phyloP scores from a whole-genome alignment of 169 alveolate species.

The Plasmodium blacklocki region DNA sequence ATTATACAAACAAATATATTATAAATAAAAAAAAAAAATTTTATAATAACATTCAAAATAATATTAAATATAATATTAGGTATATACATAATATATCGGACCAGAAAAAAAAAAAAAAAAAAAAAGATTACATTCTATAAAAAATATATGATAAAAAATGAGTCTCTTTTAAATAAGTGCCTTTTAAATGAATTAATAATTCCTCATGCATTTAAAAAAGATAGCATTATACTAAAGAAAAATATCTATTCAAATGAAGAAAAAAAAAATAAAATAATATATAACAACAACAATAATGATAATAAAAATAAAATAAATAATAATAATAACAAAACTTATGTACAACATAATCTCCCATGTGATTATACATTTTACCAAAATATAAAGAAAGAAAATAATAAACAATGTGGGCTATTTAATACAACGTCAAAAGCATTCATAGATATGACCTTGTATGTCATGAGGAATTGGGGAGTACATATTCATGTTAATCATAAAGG shows the following conservation, averaged over 20 bases:
- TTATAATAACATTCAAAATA: neutral
- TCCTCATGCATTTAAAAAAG: too few relatives aligned
- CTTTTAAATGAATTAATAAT: too few relatives aligned
- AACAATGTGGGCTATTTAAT: neutral
- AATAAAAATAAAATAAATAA: too few relatives aligned
- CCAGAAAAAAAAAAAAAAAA: neutral
- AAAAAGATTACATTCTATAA: neutral
- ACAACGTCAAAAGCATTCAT: constrained; percentile 50
- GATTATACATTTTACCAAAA: too few relatives aligned
- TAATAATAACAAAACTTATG: too few relatives aligned
- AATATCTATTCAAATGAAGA: too few relatives aligned
- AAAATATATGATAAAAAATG: neutral
- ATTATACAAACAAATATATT: neutral
- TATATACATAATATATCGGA: neutral
- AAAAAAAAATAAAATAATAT: too few relatives aligned
- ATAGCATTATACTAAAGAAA: too few relatives aligned
- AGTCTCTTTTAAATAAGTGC: neutral
- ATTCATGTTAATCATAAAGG: constrained; percentile 2
- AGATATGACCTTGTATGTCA: constrained; percentile 36
- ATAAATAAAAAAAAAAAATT: neutral
- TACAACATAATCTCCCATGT: too few relatives aligned
- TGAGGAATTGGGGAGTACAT: constrained; percentile 48
- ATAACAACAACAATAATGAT: too few relatives aligned
- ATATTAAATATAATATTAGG: neutral
- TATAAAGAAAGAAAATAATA: too few relatives aligned